Percentiles rank a stretch among this genome's conserved stretches.
Evolutionary conservation across 106 monocot species (phyloP).

Genomic region (Allium sativum): DNA sequence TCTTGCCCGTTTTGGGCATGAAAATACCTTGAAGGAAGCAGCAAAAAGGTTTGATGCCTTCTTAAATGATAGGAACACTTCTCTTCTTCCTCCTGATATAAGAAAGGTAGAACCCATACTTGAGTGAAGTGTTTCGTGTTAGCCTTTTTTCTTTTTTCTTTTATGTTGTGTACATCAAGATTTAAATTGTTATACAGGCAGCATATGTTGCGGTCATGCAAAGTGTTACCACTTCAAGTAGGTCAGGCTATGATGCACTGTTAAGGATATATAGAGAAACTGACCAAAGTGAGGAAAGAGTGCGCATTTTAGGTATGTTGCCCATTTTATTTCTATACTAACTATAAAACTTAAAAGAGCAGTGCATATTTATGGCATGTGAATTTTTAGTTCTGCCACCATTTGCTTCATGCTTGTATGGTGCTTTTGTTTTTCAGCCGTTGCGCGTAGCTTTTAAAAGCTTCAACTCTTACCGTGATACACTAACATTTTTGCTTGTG

Average conservation of each 20-base stretch:
- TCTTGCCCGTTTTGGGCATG: conserved; percentile 67
- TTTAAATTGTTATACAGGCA: conserved; percentile 39
- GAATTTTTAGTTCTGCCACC: too few relatives aligned
- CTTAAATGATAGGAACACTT: conserved; percentile 54
- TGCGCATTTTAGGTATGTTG: conserved; percentile 54
- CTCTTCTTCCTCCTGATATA: conserved; percentile 75
- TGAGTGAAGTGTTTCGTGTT: neutral
- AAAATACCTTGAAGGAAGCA: conserved; percentile 54
- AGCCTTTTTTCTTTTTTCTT: too few relatives aligned
- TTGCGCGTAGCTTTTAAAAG: too few relatives aligned
- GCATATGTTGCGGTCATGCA: conserved; percentile 80
- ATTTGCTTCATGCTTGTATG: neutral
- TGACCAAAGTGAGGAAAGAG: conserved; percentile 72
- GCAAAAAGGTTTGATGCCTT: conserved; percentile 51
- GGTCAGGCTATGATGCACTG: conserved; percentile 68
- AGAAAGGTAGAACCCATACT: conserved; percentile 38
- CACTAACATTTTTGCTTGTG: too few relatives aligned
- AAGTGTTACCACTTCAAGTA: conserved; percentile 34
- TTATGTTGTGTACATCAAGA: neutral
- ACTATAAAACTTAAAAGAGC: neutral
- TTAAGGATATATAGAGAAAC: conserved; percentile 69
- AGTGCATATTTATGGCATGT: too few relatives aligned
- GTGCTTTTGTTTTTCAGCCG: neutral
- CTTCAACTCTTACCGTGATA: too few relatives aligned
- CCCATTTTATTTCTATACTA: neutral